These are phyloP conservation scores for Lepidium africanum DNA, from an alignment of 345 rosid genomes.

Conservation along the genomic window DNA sequence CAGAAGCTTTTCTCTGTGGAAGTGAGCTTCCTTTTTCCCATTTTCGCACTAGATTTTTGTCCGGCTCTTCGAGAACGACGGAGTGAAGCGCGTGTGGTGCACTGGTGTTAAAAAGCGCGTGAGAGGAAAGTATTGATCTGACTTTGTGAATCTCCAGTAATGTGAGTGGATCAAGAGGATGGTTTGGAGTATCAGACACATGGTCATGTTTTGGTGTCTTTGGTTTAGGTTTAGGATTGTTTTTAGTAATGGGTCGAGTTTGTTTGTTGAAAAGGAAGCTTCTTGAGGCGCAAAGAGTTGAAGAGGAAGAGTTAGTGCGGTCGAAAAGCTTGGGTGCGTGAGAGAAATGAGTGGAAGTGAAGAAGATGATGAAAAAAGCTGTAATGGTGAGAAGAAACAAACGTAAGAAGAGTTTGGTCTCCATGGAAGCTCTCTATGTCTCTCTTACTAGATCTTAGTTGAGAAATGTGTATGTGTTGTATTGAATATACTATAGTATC, in stretches of 20 bases:
- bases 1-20: slow-evolving; percentile 58
- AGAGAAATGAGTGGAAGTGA: slow-evolving; percentile 53
- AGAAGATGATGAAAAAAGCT: slow-evolving; percentile 35
- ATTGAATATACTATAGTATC: no score
- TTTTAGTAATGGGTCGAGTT: background rate
- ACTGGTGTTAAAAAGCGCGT: slow-evolving; percentile 42
- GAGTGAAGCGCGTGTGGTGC: slow-evolving; percentile 50
- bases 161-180: slow-evolving; percentile 63
- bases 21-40: slow-evolving; percentile 62
- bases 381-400: slow-evolving; percentile 35
- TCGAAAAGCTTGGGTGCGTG: slow-evolving; percentile 34
- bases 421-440: slow-evolving; percentile 33
- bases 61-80: slow-evolving; percentile 64
- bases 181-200: slow-evolving; percentile 44
- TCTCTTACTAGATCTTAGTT: background rate
- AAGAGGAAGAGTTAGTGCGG: slow-evolving; percentile 36
- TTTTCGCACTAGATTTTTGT: slow-evolving; percentile 40
- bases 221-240: slow-evolving; percentile 18
- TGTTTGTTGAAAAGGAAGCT: slow-evolving; percentile 38
- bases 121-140: slow-evolving; percentile 42
- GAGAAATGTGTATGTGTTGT: background rate
- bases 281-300: slow-evolving; percentile 52
- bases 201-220: slow-evolving; percentile 30
- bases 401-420: slow-evolving; percentile 39
- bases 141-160: slow-evolving; percentile 43